A percentile compares a stretch with the other conserved stretches of the same genome.
phyloP scores from a whole-genome alignment of 352 stramenopile species.

The Globisporangium nodosum region DNA sequence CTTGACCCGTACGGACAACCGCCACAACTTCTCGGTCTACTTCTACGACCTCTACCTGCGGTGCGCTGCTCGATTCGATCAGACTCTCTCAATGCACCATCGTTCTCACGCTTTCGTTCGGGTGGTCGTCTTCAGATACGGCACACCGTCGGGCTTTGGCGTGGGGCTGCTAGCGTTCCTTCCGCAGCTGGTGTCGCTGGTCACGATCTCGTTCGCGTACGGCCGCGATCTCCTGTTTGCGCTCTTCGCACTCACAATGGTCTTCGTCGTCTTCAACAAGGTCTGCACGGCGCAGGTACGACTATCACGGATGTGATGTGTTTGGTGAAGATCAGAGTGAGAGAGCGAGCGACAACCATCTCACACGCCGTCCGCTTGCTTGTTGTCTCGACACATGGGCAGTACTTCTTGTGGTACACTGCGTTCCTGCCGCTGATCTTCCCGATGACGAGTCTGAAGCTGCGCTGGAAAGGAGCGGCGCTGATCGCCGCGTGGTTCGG shows the following conservation, averaged over 20 bases:
- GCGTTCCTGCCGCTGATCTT: slow-evolving; percentile 87
- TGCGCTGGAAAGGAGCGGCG: slow-evolving; percentile 57
- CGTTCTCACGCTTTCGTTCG: background rate
- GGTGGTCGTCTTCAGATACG: slow-evolving; percentile 43
- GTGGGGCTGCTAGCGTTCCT: slow-evolving; percentile 82
- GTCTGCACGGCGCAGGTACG: slow-evolving; percentile 83
- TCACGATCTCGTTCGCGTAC: slow-evolving; percentile 66
- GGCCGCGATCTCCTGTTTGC: slow-evolving; percentile 90
- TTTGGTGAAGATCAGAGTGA: background rate
- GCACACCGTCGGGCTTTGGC: slow-evolving; percentile 65
- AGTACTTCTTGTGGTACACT: slow-evolving; percentile 99
- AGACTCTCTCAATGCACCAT: background rate
- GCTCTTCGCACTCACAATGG: slow-evolving; percentile 96
- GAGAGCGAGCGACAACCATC: background rate
- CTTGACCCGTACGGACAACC: slow-evolving; percentile 96
- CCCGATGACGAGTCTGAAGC: slow-evolving; percentile 48
- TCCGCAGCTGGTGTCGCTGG: slow-evolving; percentile 70
- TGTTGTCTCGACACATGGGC: slow-evolving; percentile 8
- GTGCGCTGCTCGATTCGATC: slow-evolving; percentile 14
- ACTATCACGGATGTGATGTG: background rate
- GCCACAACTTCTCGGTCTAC: slow-evolving; percentile 99
- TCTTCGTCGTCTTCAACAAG: slow-evolving; percentile 99
- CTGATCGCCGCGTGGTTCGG: slow-evolving; percentile 74
- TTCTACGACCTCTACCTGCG: slow-evolving; percentile 99
- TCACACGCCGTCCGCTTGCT: background rate